Base-by-base conservation (phyloP, 73 alveolate species). In the Paramecium bursaria region DNA sequence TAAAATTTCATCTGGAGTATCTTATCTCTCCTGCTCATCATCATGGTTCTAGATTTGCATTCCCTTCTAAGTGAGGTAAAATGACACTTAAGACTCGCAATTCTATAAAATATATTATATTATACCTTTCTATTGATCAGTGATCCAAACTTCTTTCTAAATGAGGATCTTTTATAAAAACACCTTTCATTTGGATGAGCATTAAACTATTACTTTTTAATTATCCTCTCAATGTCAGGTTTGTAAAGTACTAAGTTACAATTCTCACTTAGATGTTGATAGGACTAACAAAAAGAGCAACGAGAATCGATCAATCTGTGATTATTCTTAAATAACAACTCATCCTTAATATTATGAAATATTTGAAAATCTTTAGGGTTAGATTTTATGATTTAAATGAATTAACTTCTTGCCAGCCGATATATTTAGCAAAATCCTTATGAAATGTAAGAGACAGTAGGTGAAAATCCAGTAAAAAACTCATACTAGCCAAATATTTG, bases 361-460 rank as follows among this genome's bases (percentile, higher is more conserved):
- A 33, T 57, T 10, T 57, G 51, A 27, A 26, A 33, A 57, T 57
- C 76, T 57, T 79, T 55, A 21, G 51, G 10, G 35, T 33, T 79
- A 21, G 31, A 49, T 54, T 54, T 54, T 6, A 79, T 22, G 6
- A 79, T 54, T 6, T 17, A n/a, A 3, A 54, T 1, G 44, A 52
- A 79, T 14, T 79, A n/a, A 1, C 54, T 46, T 79, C 89, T 79
- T 14, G n/a, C 57, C 35, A 79, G 31, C 39, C 29, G 51, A 25
- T 53, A 79, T 17, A 79, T 7, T 6, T 61, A 13, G 6, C 85
- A 31, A 23, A 79, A 53, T 17, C 67, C 76, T 10, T 53, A 27
- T 5, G 74, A 39, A 0, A 48, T 79, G 25, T 25, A 50, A 2
- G 89, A 79, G 15, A 46, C 61, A 13, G 30, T 15, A n/a, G 82